These are phyloP conservation scores for Phoenix dactylifera DNA, from an alignment of 176 grass and related monocot species.

Conservation along the genomic window DNA sequence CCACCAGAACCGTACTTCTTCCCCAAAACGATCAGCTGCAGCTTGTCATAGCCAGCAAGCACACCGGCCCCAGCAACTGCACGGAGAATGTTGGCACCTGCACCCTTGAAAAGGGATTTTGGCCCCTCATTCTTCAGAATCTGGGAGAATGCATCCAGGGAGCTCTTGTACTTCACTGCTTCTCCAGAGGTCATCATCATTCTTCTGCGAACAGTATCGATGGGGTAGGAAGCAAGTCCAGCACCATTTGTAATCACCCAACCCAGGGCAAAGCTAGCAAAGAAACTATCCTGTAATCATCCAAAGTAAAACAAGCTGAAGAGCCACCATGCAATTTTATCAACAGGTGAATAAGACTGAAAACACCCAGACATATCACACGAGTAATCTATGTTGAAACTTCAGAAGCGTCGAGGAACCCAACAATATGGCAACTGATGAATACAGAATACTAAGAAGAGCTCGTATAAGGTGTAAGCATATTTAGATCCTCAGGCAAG, in stretches of 20 bases:
- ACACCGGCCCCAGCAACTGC: slow-evolving; percentile 13
- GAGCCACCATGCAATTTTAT: too few relatives aligned
- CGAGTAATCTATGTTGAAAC: too few relatives aligned
- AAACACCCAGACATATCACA: too few relatives aligned
- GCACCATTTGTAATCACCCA: slow-evolving; percentile 19
- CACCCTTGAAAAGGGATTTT: slow-evolving; percentile 12
- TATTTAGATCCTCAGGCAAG: too few relatives aligned
- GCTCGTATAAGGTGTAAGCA: too few relatives aligned
- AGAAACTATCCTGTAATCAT: slow-evolving; percentile 16
- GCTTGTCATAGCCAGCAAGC: slow-evolving; percentile 21
- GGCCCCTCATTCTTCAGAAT: slow-evolving; percentile 18
- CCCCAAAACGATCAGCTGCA: slow-evolving; percentile 13
- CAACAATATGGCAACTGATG: too few relatives aligned
- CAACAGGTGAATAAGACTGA: too few relatives aligned
- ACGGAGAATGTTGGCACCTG: slow-evolving; percentile 13
- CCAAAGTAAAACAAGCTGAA: too few relatives aligned
- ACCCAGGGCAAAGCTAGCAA: slow-evolving; percentile 17
- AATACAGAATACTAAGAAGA: too few relatives aligned
- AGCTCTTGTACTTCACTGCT: slow-evolving; percentile 19
- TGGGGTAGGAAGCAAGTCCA: slow-evolving; percentile 7
- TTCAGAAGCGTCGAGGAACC: too few relatives aligned
- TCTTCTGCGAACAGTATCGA: slow-evolving; percentile 19
- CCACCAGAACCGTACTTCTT: slow-evolving; percentile 17
- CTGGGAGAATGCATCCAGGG: slow-evolving; percentile 10
- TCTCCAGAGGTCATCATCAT: slow-evolving; percentile 24